A percentile compares a stretch with the other conserved stretches of the same genome.
Conservation (phyloP, 345 rosid species). For the Sisymbrium altissimum region DNA sequence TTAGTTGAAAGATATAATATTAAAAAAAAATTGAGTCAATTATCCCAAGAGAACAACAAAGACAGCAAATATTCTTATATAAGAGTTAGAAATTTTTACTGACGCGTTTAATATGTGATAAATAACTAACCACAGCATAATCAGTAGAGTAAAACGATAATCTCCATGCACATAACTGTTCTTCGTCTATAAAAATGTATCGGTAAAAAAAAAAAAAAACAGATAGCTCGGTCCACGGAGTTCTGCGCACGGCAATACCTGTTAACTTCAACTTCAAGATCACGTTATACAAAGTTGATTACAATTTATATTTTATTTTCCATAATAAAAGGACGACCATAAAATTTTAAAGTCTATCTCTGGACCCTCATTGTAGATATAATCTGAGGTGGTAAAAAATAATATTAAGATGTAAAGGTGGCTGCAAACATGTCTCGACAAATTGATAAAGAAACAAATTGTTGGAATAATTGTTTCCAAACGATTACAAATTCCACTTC, state of each 20-base stretch:
- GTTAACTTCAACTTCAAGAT: neutral
- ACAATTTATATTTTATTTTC: neutral
- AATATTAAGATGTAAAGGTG: neutral
- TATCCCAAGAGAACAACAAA: neutral
- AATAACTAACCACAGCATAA: too few relatives aligned
- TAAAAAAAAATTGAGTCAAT: neutral
- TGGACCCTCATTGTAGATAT: neutral
- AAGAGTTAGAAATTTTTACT: too few relatives aligned
- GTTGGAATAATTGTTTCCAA: neutral
- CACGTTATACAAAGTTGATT: conserved; percentile 9
- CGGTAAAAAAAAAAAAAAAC: too few relatives aligned
- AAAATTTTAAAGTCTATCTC: neutral
- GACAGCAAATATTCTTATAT: neutral
- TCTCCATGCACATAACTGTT: too few relatives aligned
- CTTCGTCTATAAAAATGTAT: too few relatives aligned
- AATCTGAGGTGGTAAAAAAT: too few relatives aligned
- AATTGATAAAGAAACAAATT: too few relatives aligned
- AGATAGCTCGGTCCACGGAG: too few relatives aligned
- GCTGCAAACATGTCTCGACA: conserved; percentile 9
- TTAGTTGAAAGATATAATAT: too few relatives aligned
- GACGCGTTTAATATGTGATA: too few relatives aligned
- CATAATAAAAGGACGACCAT: neutral
- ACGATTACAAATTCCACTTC: neutral
- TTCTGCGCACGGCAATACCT: neutral
- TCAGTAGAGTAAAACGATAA: too few relatives aligned